phyloP scores from a whole-genome alignment of 768 basidiomycete species.

The Mycena indigotica region DNA sequence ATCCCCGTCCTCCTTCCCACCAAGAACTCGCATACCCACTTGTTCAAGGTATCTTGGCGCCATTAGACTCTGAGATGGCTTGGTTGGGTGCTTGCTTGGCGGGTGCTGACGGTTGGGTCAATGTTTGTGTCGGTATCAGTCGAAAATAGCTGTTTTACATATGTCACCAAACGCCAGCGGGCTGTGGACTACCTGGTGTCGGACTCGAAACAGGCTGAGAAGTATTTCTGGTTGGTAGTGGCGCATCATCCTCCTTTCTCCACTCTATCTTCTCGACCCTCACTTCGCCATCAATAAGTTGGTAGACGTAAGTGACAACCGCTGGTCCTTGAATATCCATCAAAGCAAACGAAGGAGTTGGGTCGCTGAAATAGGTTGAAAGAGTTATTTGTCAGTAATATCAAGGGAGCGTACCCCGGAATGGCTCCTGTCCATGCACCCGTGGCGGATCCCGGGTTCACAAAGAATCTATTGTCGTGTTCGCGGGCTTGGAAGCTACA shows the following conservation, averaged over 20 bases:
- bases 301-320: constrained; percentile 96
- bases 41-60: constrained; percentile 82
- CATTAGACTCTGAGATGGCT: constrained; percentile 85
- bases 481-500: constrained; percentile 85
- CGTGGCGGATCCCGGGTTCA: constrained; percentile 94
- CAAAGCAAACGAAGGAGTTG: constrained; percentile 91
- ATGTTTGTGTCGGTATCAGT: constrained; percentile 75
- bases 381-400: background rate
- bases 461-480: constrained; percentile 88
- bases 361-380: constrained; percentile 55
- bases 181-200: constrained; percentile 21
- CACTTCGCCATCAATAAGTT: constrained; percentile 90
- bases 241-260: constrained; percentile 26
- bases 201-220: constrained; percentile 20
- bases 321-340: constrained; percentile 98
- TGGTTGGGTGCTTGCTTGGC: constrained; percentile 93
- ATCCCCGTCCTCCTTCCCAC: constrained; percentile 36
- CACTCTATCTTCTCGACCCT: constrained; percentile 91
- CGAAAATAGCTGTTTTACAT: constrained; percentile 22
- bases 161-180: constrained; percentile 19
- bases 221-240: constrained; percentile 11
- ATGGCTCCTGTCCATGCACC: constrained; percentile 88
- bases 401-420: constrained; percentile 52
- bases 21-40: constrained; percentile 72
- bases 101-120: constrained; percentile 95